phyloP scores from a whole-genome alignment of 2,329 filamentous ascomycete species.

The Colletotrichum lindemuthianum region DNA sequence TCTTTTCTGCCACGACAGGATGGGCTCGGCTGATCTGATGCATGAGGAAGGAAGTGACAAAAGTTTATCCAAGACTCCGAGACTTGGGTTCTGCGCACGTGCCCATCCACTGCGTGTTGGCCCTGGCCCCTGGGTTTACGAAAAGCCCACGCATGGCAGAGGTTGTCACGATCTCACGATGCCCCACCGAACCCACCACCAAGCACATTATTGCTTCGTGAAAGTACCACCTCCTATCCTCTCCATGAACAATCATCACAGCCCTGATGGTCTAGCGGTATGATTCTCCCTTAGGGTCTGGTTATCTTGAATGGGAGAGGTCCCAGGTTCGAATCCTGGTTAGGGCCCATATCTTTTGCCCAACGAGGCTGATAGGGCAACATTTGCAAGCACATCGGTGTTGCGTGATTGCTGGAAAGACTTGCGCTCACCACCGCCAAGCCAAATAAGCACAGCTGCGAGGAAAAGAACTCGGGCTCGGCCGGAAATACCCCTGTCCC shows the following conservation, averaged over 20 bases:
- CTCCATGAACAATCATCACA: background rate
- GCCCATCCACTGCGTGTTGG: too few relatives aligned
- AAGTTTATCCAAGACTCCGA: too few relatives aligned
- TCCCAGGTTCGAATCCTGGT: conserved; percentile 36
- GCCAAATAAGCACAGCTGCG: background rate
- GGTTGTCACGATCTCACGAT: too few relatives aligned
- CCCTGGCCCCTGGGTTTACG: too few relatives aligned
- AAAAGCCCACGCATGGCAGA: too few relatives aligned
- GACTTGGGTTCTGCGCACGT: too few relatives aligned
- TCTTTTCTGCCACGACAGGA: too few relatives aligned
- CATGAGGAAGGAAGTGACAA: too few relatives aligned
- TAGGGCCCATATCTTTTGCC: conserved; percentile 4
- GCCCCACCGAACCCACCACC: too few relatives aligned
- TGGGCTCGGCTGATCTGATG: too few relatives aligned
- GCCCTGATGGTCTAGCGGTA: conserved; percentile 36
- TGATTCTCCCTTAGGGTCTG: conserved; percentile 35
- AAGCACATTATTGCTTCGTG: background rate
- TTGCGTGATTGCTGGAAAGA: conserved; percentile 10
- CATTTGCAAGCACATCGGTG: background rate
- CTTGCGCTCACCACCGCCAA: background rate
- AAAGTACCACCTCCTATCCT: background rate
- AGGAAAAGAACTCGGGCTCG: conserved; percentile 21
- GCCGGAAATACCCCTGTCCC: conserved; percentile 34
- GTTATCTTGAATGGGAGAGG: conserved; percentile 21
- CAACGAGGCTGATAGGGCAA: background rate